These are phyloP conservation scores for Haberlea rhodopensis DNA, from an alignment of 257 asterid genomes.

Conservation along the genomic window DNA sequence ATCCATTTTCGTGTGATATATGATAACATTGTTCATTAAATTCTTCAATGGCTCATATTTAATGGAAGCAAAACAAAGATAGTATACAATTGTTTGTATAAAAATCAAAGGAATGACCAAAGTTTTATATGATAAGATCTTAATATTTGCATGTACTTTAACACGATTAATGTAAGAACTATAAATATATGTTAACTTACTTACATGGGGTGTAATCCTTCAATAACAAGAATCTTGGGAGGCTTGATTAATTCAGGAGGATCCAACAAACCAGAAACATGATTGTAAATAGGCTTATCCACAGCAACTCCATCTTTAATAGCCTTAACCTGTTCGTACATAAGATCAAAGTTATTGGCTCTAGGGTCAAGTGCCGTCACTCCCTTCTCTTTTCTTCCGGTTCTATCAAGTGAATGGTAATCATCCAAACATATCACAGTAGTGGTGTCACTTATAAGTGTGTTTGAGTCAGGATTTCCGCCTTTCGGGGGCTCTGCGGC, in stretches of 20 bases:
- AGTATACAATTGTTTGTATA: slow-evolving; percentile 1
- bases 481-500: slow-evolving; percentile 98
- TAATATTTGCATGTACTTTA: neutral
- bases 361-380: slow-evolving; percentile 93
- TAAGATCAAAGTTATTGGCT: slow-evolving; percentile 87
- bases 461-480: slow-evolving; percentile 95
- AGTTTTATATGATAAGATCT: too few relatives aligned
- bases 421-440: slow-evolving; percentile 94
- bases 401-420: slow-evolving; percentile 87
- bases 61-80: neutral
- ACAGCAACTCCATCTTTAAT: slow-evolving; percentile 67
- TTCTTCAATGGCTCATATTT: slow-evolving; percentile 8
- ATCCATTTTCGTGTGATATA: too few relatives aligned
- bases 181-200: too few relatives aligned
- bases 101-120: too few relatives aligned
- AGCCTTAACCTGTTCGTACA: slow-evolving; percentile 90
- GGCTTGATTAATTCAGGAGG: slow-evolving; percentile 87
- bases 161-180: too few relatives aligned
- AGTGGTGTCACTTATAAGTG: slow-evolving; percentile 78
- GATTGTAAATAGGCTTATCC: slow-evolving; percentile 84
- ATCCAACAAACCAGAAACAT: slow-evolving; percentile 81
- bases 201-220: slow-evolving; percentile 98
- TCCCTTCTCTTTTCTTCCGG: slow-evolving; percentile 86
- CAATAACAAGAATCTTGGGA: slow-evolving; percentile 94
- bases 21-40: too few relatives aligned